These are phyloP conservation scores for Yueomyces sp. DNA, from an alignment of 805 yeast genomes.

Conservation along the genomic window DNA sequence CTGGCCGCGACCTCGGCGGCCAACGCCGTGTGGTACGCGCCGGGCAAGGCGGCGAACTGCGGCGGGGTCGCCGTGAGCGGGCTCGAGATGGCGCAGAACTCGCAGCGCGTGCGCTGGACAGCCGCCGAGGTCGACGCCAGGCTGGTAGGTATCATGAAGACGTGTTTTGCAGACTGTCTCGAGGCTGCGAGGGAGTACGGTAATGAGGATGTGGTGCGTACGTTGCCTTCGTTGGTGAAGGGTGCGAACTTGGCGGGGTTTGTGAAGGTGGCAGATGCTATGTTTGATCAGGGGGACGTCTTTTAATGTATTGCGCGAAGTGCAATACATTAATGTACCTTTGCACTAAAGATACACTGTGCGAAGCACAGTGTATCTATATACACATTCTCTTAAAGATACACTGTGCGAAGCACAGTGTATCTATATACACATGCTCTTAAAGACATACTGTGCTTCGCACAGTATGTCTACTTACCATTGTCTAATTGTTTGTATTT, in stretches of 20 bases:
- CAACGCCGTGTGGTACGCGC: slow-evolving; percentile 86
- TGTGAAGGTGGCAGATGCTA: slow-evolving; percentile 96
- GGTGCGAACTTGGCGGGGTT: slow-evolving; percentile 99
- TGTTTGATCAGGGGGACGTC: slow-evolving; percentile 92
- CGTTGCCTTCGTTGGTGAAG: slow-evolving; percentile 88
- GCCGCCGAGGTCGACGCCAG: slow-evolving; percentile 83
- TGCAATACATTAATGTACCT: too few relatives aligned
- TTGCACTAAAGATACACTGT: too few relatives aligned
- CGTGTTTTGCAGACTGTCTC: slow-evolving; percentile 87
- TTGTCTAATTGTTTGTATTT: too few relatives aligned
- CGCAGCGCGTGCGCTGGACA: slow-evolving; percentile 86
- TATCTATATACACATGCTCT: too few relatives aligned
- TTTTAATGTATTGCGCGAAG: slow-evolving; percentile 7
- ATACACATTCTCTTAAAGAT: too few relatives aligned
- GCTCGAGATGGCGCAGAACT: slow-evolving; percentile 98
- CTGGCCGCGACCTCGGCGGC: slow-evolving; percentile 26
- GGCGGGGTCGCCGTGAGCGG: slow-evolving; percentile 99
- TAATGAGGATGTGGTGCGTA: slow-evolving; percentile 38
- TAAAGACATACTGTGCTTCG: too few relatives aligned
- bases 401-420: too few relatives aligned
- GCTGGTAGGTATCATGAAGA: slow-evolving; percentile 84
- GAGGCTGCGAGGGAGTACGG: slow-evolving; percentile 73
- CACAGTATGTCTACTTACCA: too few relatives aligned
- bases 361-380: too few relatives aligned
- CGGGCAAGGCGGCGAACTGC: slow-evolving; percentile 98